Conservation (phyloP, 2,329 filamentous ascomycete species). For the Karstenula rhodostoma region DNA sequence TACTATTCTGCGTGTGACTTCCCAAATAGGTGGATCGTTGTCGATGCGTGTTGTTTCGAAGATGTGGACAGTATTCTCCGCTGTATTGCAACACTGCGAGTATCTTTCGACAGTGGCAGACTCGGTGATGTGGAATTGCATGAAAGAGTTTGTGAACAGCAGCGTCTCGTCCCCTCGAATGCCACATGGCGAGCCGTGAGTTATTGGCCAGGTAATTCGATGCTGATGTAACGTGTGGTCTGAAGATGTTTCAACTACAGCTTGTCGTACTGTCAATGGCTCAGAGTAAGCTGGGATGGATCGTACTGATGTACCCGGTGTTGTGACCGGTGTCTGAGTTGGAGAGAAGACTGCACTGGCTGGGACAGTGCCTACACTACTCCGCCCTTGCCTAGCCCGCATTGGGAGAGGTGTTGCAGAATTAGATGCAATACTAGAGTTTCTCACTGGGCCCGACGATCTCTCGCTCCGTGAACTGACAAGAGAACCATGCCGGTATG, state of each 20-base stretch:
- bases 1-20: conserved; percentile 23
- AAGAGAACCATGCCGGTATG: not conserved
- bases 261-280: not conserved
- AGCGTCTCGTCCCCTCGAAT: not conserved
- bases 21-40: conserved; percentile 13
- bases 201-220: not conserved
- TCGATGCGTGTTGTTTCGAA: not conserved
- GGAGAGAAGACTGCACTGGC: not conserved
- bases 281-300: conserved; percentile 3
- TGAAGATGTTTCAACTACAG: not conserved
- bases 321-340: not conserved
- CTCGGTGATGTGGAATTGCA: not conserved
- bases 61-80: conserved; percentile 6
- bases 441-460: not conserved
- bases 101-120: not conserved
- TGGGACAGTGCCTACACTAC: too few relatives aligned
- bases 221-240: not conserved
- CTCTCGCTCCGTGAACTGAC: not conserved
- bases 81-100: not conserved
- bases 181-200: not conserved
- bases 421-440: conserved; percentile 1
- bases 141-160: not conserved
- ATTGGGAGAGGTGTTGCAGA: not conserved
- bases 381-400: not conserved
- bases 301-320: not conserved